Base-by-base conservation (phyloP, 129 eudicot genomes). In the Flaveria trinervia region DNA sequence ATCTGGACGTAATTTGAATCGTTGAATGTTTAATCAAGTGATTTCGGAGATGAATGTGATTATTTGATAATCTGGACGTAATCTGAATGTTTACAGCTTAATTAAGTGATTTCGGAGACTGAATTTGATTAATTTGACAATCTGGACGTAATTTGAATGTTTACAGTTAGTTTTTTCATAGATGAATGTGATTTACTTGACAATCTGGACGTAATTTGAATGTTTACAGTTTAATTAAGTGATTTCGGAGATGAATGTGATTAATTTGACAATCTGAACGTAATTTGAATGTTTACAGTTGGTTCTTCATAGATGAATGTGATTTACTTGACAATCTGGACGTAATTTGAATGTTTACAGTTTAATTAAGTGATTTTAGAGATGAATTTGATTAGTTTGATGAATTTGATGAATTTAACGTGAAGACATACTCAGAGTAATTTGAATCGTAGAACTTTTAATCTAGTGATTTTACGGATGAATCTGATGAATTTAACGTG, bases 341-440 rank as follows among this genome's bases (percentile, higher is more conserved):
- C 33, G 33, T 28, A 28, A 28, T 28, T 28, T 28, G 36, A 30
- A 30, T 30, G 36, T 0, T 30, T 30, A 30, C 36, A 30, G 36
- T 30, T 54, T 54, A n/a, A n/a, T 54, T 17, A 54, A 6, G 26
- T 7, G 5, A 1, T 55, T 55, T 55, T 3, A 7, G 60, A 54
- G 60, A 54, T n/a, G 36, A 30, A 30, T 30, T 4, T 30, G 36
- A 30, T 28, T 28, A 28, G 3, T 28, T 28, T 28, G 30, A 28
- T 54, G 64, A 57, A 20, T 20, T 10, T 57, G 16, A 36, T 28
- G 48, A 64, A n/a, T 52, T 77, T 41, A 16, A 43, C 20, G 84
- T 72, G 43, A 68, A 92, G 98, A 78, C 96, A 36, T 36, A 5
- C 41, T 5, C 7, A 36, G 7, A 36, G 41, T 36, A 36, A 36